Evolutionary conservation across 1,284 basidiomycete species (phyloP).

Genomic region (Testicularia cyperi): DNA sequence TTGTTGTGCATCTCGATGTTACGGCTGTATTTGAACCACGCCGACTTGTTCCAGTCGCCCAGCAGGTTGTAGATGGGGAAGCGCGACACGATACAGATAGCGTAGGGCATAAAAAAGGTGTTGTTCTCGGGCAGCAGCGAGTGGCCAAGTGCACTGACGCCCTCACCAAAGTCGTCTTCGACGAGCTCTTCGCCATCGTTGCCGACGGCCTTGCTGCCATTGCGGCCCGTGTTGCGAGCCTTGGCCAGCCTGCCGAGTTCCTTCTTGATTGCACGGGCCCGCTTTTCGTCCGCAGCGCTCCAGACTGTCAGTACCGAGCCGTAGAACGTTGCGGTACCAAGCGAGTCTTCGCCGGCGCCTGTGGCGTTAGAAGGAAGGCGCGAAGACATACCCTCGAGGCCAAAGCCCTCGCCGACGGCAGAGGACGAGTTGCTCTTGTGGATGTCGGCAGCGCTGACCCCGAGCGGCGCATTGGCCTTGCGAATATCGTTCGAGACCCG

Average conservation of each 20-base stretch:
- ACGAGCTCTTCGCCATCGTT: slow-evolving; percentile 22
- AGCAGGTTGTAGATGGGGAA: slow-evolving; percentile 59
- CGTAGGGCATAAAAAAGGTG: slow-evolving; percentile 56
- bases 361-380: slow-evolving; percentile 66
- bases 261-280: slow-evolving; percentile 45
- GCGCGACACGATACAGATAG: slow-evolving; percentile 55
- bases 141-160: slow-evolving; percentile 18
- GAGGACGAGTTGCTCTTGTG: slow-evolving; percentile 44
- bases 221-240: slow-evolving; percentile 15
- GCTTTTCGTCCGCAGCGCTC: slow-evolving; percentile 47
- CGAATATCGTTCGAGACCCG: slow-evolving; percentile 25
- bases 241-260: slow-evolving; percentile 45
- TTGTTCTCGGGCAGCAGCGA: slow-evolving; percentile 47
- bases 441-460: slow-evolving; percentile 34
- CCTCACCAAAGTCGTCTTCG: slow-evolving; percentile 28
- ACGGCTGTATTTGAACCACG: slow-evolving; percentile 60
- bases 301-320: slow-evolving; percentile 48
- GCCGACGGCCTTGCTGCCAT: slow-evolving; percentile 8
- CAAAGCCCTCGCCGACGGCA: slow-evolving; percentile 62
- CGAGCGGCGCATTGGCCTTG: slow-evolving; percentile 28
- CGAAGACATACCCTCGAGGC: slow-evolving; percentile 71
- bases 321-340: slow-evolving; percentile 45
- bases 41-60: slow-evolving; percentile 58
- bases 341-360: slow-evolving; percentile 36
- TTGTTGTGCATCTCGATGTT: slow-evolving; percentile 60